phyloP scores from a whole-genome alignment of 305 asterid genomes.

The Rubia occidens region DNA sequence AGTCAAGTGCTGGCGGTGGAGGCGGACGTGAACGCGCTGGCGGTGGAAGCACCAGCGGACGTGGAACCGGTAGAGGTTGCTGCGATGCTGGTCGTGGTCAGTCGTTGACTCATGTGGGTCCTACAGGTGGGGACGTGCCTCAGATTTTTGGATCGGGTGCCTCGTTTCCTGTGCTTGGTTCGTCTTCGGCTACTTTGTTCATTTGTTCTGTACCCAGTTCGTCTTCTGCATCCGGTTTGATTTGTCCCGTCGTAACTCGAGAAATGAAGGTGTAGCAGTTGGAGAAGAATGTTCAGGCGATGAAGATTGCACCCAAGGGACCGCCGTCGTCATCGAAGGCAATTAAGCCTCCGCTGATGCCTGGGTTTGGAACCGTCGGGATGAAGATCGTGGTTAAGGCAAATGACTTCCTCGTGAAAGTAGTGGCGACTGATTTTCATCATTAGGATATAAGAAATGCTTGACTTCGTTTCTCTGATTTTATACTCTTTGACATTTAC shows the following conservation, averaged over 20 bases:
- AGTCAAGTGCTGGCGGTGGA: conserved; percentile 4
- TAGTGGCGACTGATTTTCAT: conserved; percentile 36
- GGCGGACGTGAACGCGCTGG: conserved; percentile 14
- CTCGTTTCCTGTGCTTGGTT: neutral
- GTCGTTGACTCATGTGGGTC: conserved; percentile 3
- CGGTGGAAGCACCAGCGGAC: neutral
- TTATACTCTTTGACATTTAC: neutral
- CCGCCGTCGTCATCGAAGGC: conserved; percentile 52
- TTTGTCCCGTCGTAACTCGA: neutral
- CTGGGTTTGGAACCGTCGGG: conserved; percentile 38
- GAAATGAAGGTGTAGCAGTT: neutral
- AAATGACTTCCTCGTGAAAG: conserved; percentile 49
- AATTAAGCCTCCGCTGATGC: conserved; percentile 37
- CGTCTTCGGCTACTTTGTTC: neutral
- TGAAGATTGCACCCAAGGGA: neutral
- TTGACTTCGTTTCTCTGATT: neutral
- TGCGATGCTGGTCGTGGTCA: conserved; percentile 13
- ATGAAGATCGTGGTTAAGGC: conserved; percentile 35
- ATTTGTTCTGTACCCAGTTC: too few relatives aligned
- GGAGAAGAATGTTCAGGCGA: conserved; percentile 26
- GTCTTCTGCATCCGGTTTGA: neutral
- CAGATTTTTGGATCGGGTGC: neutral
- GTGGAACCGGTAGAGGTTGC: neutral
- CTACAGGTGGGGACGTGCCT: conserved; percentile 4
- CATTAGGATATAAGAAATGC: conserved; percentile 61